Conservation (phyloP, 148 eudicot genomes). For the Cornus florida region DNA sequence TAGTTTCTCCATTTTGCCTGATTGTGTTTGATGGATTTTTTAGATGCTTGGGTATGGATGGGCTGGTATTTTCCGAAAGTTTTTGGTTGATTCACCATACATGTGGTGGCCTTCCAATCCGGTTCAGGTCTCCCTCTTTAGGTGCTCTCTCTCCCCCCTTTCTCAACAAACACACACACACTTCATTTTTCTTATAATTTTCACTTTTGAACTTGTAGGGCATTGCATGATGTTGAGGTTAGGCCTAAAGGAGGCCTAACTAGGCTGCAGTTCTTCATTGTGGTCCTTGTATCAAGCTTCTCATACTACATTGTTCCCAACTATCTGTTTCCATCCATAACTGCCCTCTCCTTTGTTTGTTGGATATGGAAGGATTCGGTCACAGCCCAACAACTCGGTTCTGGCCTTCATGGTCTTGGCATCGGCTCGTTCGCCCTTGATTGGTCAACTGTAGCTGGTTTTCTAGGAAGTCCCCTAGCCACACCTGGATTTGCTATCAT, state of each 20-base stretch:
- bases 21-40: neutral
- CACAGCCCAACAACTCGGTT: conserved; percentile 48
- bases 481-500: conserved; percentile 46
- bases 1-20: neutral
- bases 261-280: conserved; percentile 43
- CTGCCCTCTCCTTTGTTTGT: conserved; percentile 42
- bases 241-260: conserved; percentile 46
- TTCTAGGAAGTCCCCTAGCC: conserved; percentile 49
- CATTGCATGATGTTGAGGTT: conserved; percentile 45
- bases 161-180: neutral
- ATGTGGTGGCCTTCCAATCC: conserved; percentile 60
- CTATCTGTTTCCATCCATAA: conserved; percentile 45
- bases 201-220: conserved; percentile 15
- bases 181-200: neutral
- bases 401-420: conserved; percentile 44
- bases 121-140: conserved; percentile 48
- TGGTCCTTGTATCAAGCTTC: conserved; percentile 46
- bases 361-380: conserved; percentile 50
- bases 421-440: conserved; percentile 49
- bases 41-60: conserved; percentile 62
- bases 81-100: conserved; percentile 48
- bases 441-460: conserved; percentile 48
- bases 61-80: conserved; percentile 48
- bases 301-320: conserved; percentile 44
- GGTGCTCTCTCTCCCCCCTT: conserved; percentile 23